phyloP scores from a whole-genome alignment of 352 stramenopile species.

The Globisporangium barbulae region DNA sequence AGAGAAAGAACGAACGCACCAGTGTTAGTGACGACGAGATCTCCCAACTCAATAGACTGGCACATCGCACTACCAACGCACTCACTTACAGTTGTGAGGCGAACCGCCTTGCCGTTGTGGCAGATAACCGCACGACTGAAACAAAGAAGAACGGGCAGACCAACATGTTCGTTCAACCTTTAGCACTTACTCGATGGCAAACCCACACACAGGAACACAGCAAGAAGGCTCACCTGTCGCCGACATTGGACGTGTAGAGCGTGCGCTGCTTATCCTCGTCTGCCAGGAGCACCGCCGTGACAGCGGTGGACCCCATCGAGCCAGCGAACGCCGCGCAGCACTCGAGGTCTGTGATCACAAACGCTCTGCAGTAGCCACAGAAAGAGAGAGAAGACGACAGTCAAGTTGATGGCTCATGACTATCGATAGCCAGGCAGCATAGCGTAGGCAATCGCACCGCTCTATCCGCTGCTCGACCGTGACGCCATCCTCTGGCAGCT shows the following conservation, averaged over 20 bases:
- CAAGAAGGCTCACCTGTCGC: conserved; percentile 48
- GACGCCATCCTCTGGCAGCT: conserved; percentile 28
- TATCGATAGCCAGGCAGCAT: neutral
- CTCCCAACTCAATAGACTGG: neutral
- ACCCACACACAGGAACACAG: no score
- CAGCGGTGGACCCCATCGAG: conserved; percentile 56
- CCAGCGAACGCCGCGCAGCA: conserved; percentile 52
- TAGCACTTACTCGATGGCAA: neutral
- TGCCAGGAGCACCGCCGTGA: conserved; percentile 51
- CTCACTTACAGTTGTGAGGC: conserved; percentile 47
- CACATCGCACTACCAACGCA: neutral
- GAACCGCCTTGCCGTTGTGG: conserved; percentile 44
- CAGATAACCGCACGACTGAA: conserved; percentile 64
- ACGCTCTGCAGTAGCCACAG: conserved; percentile 35
- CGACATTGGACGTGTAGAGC: conserved; percentile 69
- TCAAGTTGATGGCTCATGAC: neutral
- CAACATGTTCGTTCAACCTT: neutral
- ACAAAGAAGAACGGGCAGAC: neutral
- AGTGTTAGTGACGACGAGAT: neutral
- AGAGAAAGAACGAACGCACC: neutral
- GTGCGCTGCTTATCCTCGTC: conserved; percentile 24
- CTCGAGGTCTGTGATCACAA: conserved; percentile 75
- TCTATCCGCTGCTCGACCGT: conserved; percentile 59
- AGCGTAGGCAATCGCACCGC: conserved; percentile 24
- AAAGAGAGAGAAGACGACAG: neutral